Evolutionary conservation across 495 filamentous ascomycete species (phyloP), one percentile per base, ranked within the genome.

Genomic region (Penicillium coprophilum): DNA sequence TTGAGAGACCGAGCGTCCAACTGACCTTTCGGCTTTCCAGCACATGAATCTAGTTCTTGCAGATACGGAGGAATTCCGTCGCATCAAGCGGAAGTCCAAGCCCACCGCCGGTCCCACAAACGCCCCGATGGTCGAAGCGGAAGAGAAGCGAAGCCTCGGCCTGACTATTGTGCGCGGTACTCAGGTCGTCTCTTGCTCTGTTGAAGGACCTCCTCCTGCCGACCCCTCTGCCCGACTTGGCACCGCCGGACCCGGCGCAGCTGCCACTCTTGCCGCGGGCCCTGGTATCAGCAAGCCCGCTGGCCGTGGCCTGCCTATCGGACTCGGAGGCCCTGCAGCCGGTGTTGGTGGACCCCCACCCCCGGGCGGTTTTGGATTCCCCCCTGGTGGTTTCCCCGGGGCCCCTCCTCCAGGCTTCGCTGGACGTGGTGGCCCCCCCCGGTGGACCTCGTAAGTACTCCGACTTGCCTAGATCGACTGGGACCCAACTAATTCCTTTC

Each of bases 11-110:
- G 32, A 24, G 31, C 15, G 36, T 48, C 63, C 74, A 57, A 74
- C 57, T 66, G 24, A 56, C 43, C 41, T 46, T 55, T 38, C 44
- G 31, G 6, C 3, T 27, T 39, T 55, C 46, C 58, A 97, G 91
- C 94, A 97, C 73, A 97, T 97, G 95, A 99, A 99, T 74, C 85
- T 99, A 57, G 94, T 99, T 57, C 86, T 99, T 46, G 95, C 93
- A 69, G 94, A 99, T 68, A 97, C 95, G 67, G 94, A 99, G 83
- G 94, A 99, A 74, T 97, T 97, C 75, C 92, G 94, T 65, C 88
- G 89, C 62, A 90, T 93, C 56, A 96, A 94, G 78, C 85, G 90
- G 68, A 96, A 92, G 80, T 84, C 87, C 56, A 96, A 96, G 79
- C 77, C 84, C 50, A 72, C 79, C 28, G 74, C 76, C 58, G 75